These are phyloP conservation scores for Leccinum variicolor DNA, from an alignment of 768 basidiomycete genomes.

Conservation along the genomic window DNA sequence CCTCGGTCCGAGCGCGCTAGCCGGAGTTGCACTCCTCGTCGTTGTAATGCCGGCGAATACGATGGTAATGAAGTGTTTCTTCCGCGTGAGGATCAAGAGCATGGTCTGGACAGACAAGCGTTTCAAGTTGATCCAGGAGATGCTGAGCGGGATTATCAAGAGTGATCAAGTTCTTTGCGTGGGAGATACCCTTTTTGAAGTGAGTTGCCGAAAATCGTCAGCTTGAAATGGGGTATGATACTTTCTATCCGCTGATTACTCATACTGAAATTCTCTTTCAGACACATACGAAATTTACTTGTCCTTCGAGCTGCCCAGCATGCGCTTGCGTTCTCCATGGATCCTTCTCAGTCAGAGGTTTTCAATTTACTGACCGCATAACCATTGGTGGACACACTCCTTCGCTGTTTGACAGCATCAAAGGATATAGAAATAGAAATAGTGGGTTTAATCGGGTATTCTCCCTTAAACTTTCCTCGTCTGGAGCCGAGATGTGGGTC, in stretches of 20 bases:
- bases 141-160: constrained; percentile 34
- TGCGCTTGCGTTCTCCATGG: constrained; percentile 64
- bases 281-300: constrained; percentile 64
- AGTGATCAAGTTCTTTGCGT: constrained; percentile 90
- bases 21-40: constrained; percentile 61
- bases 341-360: too few relatives aligned
- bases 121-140: too few relatives aligned
- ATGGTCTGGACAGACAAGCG: too few relatives aligned
- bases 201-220: constrained; percentile 67
- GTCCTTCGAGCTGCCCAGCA: constrained; percentile 63
- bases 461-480: too few relatives aligned
- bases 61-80: constrained; percentile 63
- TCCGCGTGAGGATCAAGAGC: constrained; percentile 39
- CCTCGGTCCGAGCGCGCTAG: constrained; percentile 58
- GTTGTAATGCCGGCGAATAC: constrained; percentile 73
- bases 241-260: constrained; percentile 1
- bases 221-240: constrained; percentile 60
- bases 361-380: too few relatives aligned
- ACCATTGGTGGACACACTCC: too few relatives aligned
- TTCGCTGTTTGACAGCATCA: too few relatives aligned
- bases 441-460: too few relatives aligned
- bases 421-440: too few relatives aligned
- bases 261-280: constrained; percentile 19
- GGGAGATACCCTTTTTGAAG: constrained; percentile 79
- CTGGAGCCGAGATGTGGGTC: too few relatives aligned